Evolutionary conservation across 23 red algal genomes (phyloP), one percentile per base, ranked within the genome.

Genomic region (Gracilaria vermiculophylla): DNA sequence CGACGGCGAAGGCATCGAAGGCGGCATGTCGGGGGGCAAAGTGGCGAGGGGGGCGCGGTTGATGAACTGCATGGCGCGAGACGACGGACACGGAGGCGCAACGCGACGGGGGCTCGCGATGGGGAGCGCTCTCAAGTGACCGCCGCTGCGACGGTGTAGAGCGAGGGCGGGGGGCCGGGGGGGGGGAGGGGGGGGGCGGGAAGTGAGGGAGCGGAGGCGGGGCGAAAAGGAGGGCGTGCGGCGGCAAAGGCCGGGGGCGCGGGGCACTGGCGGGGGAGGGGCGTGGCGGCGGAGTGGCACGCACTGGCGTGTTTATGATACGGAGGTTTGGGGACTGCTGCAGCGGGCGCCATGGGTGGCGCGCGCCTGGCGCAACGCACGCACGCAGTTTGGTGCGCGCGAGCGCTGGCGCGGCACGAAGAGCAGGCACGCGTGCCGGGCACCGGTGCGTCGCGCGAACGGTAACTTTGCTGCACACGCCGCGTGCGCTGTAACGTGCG

Each of bases 71-170:
- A 69, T 37, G 76, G 20, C 23, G 44, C 10, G 1, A 65, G 16
- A 28, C 6, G 0, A 16, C 19, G 0, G 48, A 91, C 39, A n/a
- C 80, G 69, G 12, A 25, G 32, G 23, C 90, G 60, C 66, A 66
- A 90, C 19, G 54, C 71, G 5, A 45, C 12, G 34, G 86, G 84
- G 37, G 92, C 16, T 23, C 42, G 44, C 42, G 75, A 35, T 28
- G 75, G 7, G 37, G n/a, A n/a, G n/a, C n/a, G n/a, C n/a, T n/a
- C n/a, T n/a, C n/a, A n/a, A n/a, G n/a, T n/a, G n/a, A n/a, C n/a
- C 70, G 70, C 70, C 31, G 28, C 28, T 35, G 70, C 34, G 70
- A 37, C 44, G 31, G 43, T n/a, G 57, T 28, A 35, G 57, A 62
- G 24, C 9, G 57, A 62, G 5, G 32, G 24, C 7, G 57, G 57